These are phyloP conservation scores for Paramecium tetraurelia DNA, from an alignment of 73 alveolate genomes.

Conservation along the genomic window DNA sequence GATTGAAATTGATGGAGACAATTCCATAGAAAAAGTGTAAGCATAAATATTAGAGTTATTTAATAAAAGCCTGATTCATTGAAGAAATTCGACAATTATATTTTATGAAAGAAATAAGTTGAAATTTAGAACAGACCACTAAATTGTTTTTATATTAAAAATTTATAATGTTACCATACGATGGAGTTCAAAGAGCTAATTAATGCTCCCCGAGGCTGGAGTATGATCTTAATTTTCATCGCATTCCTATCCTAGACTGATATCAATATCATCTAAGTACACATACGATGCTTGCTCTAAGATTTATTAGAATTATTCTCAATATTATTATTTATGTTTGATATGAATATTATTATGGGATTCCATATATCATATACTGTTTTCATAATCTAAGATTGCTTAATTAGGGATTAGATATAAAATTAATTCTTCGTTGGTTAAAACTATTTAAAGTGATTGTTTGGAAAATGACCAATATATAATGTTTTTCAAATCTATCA, in stretches of 20 bases:
- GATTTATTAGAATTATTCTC: not conserved
- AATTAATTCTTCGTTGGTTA: no score
- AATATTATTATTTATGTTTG: not conserved
- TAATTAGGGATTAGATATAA: not conserved
- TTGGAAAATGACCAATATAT: no score
- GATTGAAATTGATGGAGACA: not conserved
- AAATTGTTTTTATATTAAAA: not conserved
- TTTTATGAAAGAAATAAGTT: not conserved
- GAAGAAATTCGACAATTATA: not conserved
- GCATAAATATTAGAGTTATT: not conserved
- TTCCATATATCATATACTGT: not conserved
- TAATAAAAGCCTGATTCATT: not conserved
- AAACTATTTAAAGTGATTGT: not conserved
- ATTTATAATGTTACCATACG: not conserved
- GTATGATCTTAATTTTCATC: slow-evolving; percentile 7
- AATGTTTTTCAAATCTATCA: no score
- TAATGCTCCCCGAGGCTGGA: slow-evolving; percentile 9
- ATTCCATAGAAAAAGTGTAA: not conserved
- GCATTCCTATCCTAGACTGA: slow-evolving; percentile 10
- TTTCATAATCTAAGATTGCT: not conserved
- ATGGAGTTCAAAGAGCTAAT: slow-evolving; percentile 22
- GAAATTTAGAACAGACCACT: not conserved
- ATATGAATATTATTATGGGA: not conserved
- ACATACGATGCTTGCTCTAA: slow-evolving; percentile 6
- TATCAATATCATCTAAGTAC: not conserved